Evolutionary conservation across 73 alveolate genomes (phyloP).

Genomic region (Tetrahymena malaccensis): DNA sequence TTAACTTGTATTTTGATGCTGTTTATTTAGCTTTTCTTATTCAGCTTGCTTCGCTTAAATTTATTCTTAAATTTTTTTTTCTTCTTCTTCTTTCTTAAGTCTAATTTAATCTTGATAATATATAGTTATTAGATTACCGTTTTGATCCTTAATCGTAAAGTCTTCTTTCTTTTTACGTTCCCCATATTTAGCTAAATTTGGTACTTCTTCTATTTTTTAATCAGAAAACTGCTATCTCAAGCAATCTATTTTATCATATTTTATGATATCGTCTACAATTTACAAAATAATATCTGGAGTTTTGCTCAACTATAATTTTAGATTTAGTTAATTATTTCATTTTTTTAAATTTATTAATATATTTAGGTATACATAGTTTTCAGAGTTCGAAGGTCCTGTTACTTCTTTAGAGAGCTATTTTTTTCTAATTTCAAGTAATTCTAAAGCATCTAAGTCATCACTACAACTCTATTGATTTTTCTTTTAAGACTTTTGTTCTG

Average conservation of each 20-base stretch:
- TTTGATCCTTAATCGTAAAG: neutral
- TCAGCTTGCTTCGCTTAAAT: neutral
- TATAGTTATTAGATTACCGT: neutral
- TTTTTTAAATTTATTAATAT: neutral
- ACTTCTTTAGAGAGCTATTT: neutral
- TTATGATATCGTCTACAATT: neutral
- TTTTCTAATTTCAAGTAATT: neutral
- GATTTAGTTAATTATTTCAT: neutral
- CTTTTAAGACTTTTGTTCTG: neutral
- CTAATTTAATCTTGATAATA: neutral
- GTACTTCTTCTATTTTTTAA: neutral
- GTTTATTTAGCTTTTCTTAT: neutral
- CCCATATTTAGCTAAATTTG: neutral
- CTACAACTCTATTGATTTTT: neutral
- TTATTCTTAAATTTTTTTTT: neutral
- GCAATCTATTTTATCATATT: neutral
- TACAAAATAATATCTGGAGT: neutral
- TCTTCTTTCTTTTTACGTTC: neutral
- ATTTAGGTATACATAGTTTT: neutral
- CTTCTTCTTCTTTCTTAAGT: neutral
- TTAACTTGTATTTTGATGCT: neutral
- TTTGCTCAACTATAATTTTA: neutral
- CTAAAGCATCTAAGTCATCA: neutral
- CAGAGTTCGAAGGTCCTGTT: neutral
- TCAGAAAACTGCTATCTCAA: neutral